These are phyloP conservation scores for Auxenochlorella protothecoides DNA, from an alignment of 139 green algal genomes.

Conservation along the genomic window DNA sequence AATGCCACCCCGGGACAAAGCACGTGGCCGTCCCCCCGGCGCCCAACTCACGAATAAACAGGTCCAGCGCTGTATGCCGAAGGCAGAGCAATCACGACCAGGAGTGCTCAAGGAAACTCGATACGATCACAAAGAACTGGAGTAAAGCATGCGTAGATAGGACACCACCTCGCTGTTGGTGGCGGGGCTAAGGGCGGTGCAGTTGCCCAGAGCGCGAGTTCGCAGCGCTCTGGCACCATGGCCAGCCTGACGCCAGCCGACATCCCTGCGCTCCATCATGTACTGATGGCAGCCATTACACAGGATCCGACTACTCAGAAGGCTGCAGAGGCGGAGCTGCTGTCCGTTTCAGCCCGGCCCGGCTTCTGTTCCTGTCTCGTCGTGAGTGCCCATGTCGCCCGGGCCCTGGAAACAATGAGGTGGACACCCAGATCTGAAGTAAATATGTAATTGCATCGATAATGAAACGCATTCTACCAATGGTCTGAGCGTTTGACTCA, in stretches of 20 bases:
- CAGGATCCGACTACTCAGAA: constrained; percentile 46
- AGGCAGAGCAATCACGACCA: too few species aligned
- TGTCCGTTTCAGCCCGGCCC: constrained; percentile 38
- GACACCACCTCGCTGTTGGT: background rate
- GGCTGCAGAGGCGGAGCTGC: constrained; percentile 52
- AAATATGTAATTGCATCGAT: too few species aligned
- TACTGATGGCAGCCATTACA: constrained; percentile 48
- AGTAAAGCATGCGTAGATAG: background rate
- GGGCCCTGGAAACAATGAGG: too few species aligned
- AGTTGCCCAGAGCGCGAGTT: background rate
- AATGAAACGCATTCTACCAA: too few species aligned
- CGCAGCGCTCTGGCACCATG: background rate
- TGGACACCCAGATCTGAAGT: too few species aligned
- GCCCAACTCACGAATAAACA: too few species aligned
- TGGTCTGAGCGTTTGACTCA: too few species aligned
- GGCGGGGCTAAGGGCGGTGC: background rate
- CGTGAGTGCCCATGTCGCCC: constrained; percentile 22
- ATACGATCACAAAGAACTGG: background rate
- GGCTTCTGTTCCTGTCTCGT: constrained; percentile 79
- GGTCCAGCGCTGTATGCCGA: too few species aligned
- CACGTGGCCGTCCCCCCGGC: too few species aligned
- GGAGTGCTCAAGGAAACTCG: too few species aligned
- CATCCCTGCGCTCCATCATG: constrained; percentile 28
- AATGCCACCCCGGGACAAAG: too few species aligned
- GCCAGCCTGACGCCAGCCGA: constrained; percentile 19